Percentiles rank a stretch among this genome's conserved stretches.
Conservation (phyloP, 2,329 filamentous ascomycete species). For the Anisogramma anomala region DNA sequence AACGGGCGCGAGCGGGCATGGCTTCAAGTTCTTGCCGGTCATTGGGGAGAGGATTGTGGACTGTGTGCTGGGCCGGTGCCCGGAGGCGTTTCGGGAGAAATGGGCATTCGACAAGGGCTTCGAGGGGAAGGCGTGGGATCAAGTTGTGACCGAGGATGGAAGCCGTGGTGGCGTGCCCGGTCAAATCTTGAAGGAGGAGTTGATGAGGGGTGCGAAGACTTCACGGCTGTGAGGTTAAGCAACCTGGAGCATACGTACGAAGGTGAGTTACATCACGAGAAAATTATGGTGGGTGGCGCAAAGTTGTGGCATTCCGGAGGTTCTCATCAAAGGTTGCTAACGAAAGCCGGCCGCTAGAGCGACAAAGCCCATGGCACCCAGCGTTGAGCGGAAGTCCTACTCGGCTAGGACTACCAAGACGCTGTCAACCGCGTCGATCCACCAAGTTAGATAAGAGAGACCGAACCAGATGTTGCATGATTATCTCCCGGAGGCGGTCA, state of each 20-base stretch:
- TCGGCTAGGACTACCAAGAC: not conserved
- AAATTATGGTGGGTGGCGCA: not conserved
- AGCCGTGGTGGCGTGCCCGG: constrained; percentile 38
- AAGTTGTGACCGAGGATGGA: constrained; percentile 41
- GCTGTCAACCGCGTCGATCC: not conserved
- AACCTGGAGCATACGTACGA: not conserved
- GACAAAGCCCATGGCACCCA: not conserved
- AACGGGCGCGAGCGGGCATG: constrained; percentile 53
- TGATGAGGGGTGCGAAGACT: constrained; percentile 21
- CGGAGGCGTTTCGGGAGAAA: constrained; percentile 41
- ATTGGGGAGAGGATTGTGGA: constrained; percentile 51
- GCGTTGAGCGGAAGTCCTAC: not conserved
- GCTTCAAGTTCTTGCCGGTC: constrained; percentile 58
- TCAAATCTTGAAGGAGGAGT: constrained; percentile 34
- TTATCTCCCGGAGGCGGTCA: not conserved
- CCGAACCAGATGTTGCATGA: not conserved
- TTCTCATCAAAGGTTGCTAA: constrained; percentile 13
- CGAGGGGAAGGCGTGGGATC: constrained; percentile 23
- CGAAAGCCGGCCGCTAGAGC: not conserved
- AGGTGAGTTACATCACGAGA: not conserved
- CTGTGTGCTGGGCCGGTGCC: constrained; percentile 35
- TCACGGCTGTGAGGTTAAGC: constrained; percentile 3
- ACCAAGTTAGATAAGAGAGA: not conserved
- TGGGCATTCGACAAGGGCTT: constrained; percentile 51
- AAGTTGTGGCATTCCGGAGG: constrained; percentile 10